These are phyloP conservation scores for Hemerocallis citrina DNA, from an alignment of 106 monocot species.

Conservation along the genomic window DNA sequence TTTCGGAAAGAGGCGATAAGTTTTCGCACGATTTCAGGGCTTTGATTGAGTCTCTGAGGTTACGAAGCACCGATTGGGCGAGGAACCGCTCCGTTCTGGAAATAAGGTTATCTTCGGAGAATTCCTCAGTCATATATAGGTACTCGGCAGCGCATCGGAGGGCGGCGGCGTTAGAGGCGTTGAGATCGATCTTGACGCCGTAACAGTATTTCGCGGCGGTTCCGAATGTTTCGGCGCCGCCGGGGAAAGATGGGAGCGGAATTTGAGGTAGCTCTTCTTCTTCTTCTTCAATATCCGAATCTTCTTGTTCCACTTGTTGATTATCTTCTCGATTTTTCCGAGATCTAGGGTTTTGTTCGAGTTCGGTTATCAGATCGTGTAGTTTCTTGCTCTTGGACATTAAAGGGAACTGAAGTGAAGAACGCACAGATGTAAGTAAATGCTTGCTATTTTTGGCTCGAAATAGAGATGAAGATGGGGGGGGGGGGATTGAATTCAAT, in stretches of 20 bases:
- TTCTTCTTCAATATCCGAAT: slow-evolving; percentile 14
- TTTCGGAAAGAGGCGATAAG: slow-evolving; percentile 51
- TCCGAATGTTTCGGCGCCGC: slow-evolving; percentile 62
- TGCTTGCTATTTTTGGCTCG: no score
- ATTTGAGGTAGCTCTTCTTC: slow-evolving; percentile 30
- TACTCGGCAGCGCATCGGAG: slow-evolving; percentile 85
- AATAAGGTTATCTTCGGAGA: slow-evolving; percentile 56
- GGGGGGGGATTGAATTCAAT: neutral
- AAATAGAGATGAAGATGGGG: neutral
- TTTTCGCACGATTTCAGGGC: slow-evolving; percentile 67
- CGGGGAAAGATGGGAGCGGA: slow-evolving; percentile 55
- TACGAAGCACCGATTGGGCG: slow-evolving; percentile 42
- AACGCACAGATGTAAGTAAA: neutral
- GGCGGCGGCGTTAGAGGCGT: slow-evolving; percentile 42
- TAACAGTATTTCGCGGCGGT: slow-evolving; percentile 90
- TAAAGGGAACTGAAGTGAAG: slow-evolving; percentile 89
- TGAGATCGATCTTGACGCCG: slow-evolving; percentile 72
- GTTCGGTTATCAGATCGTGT: slow-evolving; percentile 43
- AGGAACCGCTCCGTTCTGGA: slow-evolving; percentile 51
- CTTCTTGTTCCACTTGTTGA: slow-evolving; percentile 16
- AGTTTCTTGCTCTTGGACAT: slow-evolving; percentile 78
- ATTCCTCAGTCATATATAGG: slow-evolving; percentile 81
- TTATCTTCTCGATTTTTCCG: no score
- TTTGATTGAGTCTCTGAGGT: slow-evolving; percentile 35
- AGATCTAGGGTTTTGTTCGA: slow-evolving; percentile 15